Conservation (phyloP, 176 grass and related monocot species). For the Rhipidocladum racemiflorum region DNA sequence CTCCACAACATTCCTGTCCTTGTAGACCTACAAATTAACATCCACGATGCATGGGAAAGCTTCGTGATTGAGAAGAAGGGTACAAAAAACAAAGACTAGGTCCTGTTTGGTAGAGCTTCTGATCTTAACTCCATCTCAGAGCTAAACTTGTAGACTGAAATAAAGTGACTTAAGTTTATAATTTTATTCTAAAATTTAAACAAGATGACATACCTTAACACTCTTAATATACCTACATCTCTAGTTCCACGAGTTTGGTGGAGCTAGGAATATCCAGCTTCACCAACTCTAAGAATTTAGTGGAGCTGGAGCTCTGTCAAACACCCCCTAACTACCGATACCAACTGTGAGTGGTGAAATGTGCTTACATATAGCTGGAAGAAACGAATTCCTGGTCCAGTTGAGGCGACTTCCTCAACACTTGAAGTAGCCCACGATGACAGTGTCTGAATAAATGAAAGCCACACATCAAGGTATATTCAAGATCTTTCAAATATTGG, state of each 20-base stretch:
- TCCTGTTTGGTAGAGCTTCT: too few species aligned
- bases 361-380: constrained; percentile 81
- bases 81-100: background rate
- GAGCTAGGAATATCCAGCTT: too few species aligned
- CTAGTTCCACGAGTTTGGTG: too few species aligned
- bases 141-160: too few species aligned
- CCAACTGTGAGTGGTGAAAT: background rate
- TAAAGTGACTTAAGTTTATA: too few species aligned
- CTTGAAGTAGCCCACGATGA: constrained; percentile 94
- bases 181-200: too few species aligned
- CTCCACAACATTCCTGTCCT: constrained; percentile 73
- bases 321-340: too few species aligned
- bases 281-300: too few species aligned
- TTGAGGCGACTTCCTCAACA: constrained; percentile 86
- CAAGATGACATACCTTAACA: too few species aligned
- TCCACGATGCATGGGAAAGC: background rate
- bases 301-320: too few species aligned
- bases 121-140: too few species aligned
- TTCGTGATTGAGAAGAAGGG: background rate
- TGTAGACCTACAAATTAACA: constrained; percentile 8
- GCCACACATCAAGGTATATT: background rate
- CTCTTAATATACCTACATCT: too few species aligned
- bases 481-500: background rate
- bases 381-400: constrained; percentile 82
- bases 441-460: constrained; percentile 48